Conservation (phyloP, 2,329 filamentous ascomycete species). For the Byssothecium circinans region DNA sequence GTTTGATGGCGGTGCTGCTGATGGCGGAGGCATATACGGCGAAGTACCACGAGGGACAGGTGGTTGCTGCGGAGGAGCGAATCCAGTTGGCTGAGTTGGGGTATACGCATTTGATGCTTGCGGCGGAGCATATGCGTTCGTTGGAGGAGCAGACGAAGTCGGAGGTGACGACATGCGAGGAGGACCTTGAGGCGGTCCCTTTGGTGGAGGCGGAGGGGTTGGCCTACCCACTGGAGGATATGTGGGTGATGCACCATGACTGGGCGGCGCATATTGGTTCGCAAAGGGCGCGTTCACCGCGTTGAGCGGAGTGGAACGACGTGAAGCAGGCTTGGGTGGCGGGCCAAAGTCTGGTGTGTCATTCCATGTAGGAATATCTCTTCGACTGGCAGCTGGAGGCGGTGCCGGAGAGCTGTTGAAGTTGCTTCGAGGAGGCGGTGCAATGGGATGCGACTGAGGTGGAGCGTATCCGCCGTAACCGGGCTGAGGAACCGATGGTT, state of each 20-base stretch:
- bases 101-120: constrained; percentile 58
- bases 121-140: constrained; percentile 67
- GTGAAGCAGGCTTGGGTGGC: constrained; percentile 66
- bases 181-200: constrained; percentile 59
- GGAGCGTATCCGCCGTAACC: constrained; percentile 52
- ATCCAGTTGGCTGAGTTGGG: constrained; percentile 51
- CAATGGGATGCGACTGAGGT: constrained; percentile 48
- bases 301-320: constrained; percentile 73
- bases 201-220: constrained; percentile 79
- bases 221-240: constrained; percentile 63
- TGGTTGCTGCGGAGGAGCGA: constrained; percentile 54
- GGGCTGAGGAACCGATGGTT: constrained; percentile 28
- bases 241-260: constrained; percentile 59
- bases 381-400: constrained; percentile 68
- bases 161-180: constrained; percentile 68
- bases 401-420: constrained; percentile 66
- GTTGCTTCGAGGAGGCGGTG: constrained; percentile 67
- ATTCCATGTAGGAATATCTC: constrained; percentile 85
- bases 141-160: constrained; percentile 53
- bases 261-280: constrained; percentile 58
- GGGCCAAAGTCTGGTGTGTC: constrained; percentile 79
- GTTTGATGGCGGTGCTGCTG: constrained; percentile 61
- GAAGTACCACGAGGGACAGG: constrained; percentile 74
- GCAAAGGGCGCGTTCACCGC: constrained; percentile 76
- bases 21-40: constrained; percentile 81